phyloP scores from a whole-genome alignment of 192 early-diverging fungal species.

The Funneliformis geosporum region DNA sequence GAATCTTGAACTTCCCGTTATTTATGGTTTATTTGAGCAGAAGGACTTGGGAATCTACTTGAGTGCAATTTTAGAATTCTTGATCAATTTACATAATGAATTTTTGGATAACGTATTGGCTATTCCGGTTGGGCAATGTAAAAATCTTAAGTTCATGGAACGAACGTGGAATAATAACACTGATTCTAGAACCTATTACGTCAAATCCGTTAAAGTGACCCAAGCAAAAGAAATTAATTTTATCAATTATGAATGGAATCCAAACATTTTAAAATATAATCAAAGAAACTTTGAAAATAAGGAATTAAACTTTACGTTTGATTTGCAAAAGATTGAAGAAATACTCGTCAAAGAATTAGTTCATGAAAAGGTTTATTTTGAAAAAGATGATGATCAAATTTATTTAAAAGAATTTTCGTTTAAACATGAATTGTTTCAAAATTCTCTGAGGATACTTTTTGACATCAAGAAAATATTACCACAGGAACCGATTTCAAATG shows the following conservation, averaged over 20 bases:
- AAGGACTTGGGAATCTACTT: neutral
- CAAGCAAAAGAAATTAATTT: neutral
- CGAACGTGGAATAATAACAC: too few species aligned
- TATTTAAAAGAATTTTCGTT: conserved; percentile 10
- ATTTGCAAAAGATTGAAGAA: conserved; percentile 21
- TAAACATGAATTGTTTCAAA: conserved; percentile 28
- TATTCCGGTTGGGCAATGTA: too few species aligned
- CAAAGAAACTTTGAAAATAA: neutral
- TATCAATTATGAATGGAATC: conserved; percentile 24
- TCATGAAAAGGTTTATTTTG: conserved; percentile 1
- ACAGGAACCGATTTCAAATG: conserved; percentile 27
- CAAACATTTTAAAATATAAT: conserved; percentile 1
- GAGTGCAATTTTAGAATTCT: neutral
- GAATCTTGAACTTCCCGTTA: neutral
- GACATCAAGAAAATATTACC: conserved; percentile 8
- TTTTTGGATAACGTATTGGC: too few species aligned
- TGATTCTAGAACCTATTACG: neutral
- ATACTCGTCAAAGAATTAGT: conserved; percentile 16
- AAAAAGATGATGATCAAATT: neutral
- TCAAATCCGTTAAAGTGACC: too few species aligned
- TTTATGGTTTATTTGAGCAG: neutral
- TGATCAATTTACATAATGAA: neutral
- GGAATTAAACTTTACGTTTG: neutral
- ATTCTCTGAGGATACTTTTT: neutral
- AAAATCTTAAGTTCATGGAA: too few species aligned